Evolutionary conservation across 2,329 filamentous ascomycete genomes (phyloP).

Genomic region (Trematosphaeria pertusa): DNA sequence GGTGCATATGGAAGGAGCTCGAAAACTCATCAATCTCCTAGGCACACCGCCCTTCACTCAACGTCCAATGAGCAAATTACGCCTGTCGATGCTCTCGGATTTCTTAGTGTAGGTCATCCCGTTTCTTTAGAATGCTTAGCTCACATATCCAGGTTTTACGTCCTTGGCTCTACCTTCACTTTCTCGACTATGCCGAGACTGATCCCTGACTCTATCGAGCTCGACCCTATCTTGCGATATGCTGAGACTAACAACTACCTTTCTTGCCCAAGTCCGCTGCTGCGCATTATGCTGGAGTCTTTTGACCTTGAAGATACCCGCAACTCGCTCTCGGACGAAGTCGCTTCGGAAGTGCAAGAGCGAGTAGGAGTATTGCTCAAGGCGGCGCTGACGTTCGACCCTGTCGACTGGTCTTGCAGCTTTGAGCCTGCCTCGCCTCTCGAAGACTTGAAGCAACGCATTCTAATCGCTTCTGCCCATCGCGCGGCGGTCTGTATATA

Average conservation of each 20-base stretch:
- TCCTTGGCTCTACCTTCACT: slow-evolving; percentile 43
- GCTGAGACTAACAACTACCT: slow-evolving; percentile 51
- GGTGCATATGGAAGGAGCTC: slow-evolving; percentile 60
- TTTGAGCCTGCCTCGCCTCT: slow-evolving; percentile 42
- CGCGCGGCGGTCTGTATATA: slow-evolving; percentile 51
- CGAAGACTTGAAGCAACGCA: slow-evolving; percentile 43
- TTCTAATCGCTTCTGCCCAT: slow-evolving; percentile 47
- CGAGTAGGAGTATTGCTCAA: slow-evolving; percentile 32
- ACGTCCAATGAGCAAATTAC: slow-evolving; percentile 40
- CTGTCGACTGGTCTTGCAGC: slow-evolving; percentile 37
- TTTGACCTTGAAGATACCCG: slow-evolving; percentile 41
- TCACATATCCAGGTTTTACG: slow-evolving; percentile 31
- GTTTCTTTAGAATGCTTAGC: neutral
- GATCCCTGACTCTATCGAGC: slow-evolving; percentile 38
- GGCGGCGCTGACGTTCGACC: slow-evolving; percentile 39
- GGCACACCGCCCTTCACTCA: slow-evolving; percentile 37
- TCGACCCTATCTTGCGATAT: slow-evolving; percentile 45
- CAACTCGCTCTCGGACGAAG: slow-evolving; percentile 13
- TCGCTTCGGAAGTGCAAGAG: slow-evolving; percentile 28
- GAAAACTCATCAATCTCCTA: slow-evolving; percentile 53
- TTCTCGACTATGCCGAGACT: slow-evolving; percentile 35
- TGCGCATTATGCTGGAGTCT: slow-evolving; percentile 46
- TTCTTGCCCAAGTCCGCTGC: slow-evolving; percentile 43
- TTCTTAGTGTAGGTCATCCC: slow-evolving; percentile 35
- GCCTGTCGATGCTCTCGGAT: slow-evolving; percentile 44